Conservation (phyloP, 2,329 filamentous ascomycete species). For the Fusarium albosuccineum region DNA sequence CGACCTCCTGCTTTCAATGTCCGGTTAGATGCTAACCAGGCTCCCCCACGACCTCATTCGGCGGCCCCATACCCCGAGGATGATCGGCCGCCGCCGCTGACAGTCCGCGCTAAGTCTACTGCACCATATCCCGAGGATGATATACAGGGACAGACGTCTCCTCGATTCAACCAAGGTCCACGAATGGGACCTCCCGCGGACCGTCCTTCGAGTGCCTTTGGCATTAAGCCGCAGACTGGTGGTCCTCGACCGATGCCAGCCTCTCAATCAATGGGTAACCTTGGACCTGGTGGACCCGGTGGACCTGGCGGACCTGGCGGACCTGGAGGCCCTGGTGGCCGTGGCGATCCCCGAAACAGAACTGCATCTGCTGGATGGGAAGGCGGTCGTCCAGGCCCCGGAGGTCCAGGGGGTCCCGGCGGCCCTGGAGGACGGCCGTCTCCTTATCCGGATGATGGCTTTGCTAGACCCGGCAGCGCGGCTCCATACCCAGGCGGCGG, state of each 20-base stretch:
- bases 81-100: constrained; percentile 67
- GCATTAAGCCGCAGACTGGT: constrained; percentile 62
- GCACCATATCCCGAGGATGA: constrained; percentile 80
- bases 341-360: constrained; percentile 57
- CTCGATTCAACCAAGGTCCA: constrained; percentile 61
- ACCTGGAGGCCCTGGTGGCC: constrained; percentile 51
- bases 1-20: constrained; percentile 66
- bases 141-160: constrained; percentile 48
- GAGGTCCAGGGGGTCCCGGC: constrained; percentile 30
- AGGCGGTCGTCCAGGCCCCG: constrained; percentile 37
- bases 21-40: constrained; percentile 56
- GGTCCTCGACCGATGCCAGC: constrained; percentile 54
- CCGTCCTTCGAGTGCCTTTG: constrained; percentile 65
- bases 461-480: constrained; percentile 36
- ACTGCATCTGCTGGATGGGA: constrained; percentile 61
- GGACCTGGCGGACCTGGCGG: constrained; percentile 53
- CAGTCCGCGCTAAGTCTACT: constrained; percentile 59
- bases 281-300: constrained; percentile 55
- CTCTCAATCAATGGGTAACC: constrained; percentile 61
- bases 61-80: constrained; percentile 79
- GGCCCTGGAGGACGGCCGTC: constrained; percentile 38
- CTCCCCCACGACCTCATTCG: constrained; percentile 62
- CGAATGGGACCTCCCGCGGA: constrained; percentile 64
- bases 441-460: constrained; percentile 44
- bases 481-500: constrained; percentile 49